Evolutionary conservation across 768 basidiomycete genomes (phyloP), one percentile per base, ranked within the genome.

Genomic region (Clathrus columnatus): DNA sequence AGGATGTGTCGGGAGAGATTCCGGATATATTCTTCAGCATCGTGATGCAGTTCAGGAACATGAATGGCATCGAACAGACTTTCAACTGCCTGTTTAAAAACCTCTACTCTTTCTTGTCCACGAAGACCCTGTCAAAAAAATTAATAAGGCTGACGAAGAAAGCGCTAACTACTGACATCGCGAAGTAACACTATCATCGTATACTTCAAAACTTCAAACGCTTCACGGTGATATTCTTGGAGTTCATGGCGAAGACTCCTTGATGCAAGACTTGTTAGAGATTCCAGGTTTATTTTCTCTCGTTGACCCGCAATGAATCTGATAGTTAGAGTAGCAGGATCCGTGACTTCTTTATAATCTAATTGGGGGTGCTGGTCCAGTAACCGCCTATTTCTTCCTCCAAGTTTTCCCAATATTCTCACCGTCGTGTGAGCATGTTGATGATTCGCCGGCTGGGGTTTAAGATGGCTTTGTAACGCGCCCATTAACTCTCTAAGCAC

Each of bases 401-500:
- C 96, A 4, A 99, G 73, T 70, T 98, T 99, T 43, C 96, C 96
- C 3, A 99, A 74, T 55, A 99, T 97, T 23, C 96, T 86, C 62
- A 96, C 89, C 1, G 95, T 94, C 14, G 90, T 91, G 67, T 97
- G 91, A 0, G 96, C 85, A 52, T 92, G 90, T 57, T 85, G 82
- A 64, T 95, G 91, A 61, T 83, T 88, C 7, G 83, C 83, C 5
- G 96, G 96, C 8, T 91, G 70, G 0, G 96, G 96, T 64, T 87
- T 91, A 48, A 99, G 73, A 63, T 94, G 87, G 61, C 82, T 85
- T 69, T 95, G 91, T 21, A 99, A 76, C 0, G 93, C 95, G 59
- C 88, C 87, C 90, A 93, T 98, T 55, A 99, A 73, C 59, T 98
- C 92, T 47, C 92, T 79, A 43, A 96, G 76, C 44, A 98, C 93